Conservation (phyloP, 441 rosid species). For the Populus tomentosa region DNA sequence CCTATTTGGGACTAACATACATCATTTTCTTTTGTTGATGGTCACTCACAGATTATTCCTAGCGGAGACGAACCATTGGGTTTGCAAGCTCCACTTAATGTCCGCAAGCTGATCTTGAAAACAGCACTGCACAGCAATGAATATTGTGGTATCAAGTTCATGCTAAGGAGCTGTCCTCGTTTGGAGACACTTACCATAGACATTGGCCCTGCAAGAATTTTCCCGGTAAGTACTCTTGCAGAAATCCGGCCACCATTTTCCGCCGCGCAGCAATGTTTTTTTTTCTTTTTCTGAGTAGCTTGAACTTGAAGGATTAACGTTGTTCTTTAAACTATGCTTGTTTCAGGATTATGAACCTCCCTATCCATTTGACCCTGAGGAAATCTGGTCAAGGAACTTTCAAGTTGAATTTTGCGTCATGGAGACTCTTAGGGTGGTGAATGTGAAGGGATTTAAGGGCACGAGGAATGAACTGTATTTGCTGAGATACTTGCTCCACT, state of each 20-base stretch:
- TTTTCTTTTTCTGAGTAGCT: background rate
- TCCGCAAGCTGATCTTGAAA: constrained; percentile 35
- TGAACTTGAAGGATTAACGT: background rate
- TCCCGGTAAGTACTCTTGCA: constrained; percentile 15
- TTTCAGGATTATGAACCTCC: constrained; percentile 24
- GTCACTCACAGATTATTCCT: constrained; percentile 30
- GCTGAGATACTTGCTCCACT: constrained; percentile 16
- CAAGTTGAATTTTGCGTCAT: constrained; percentile 5
- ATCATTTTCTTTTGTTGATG: background rate
- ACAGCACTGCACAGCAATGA: constrained; percentile 30
- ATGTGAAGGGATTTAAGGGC: constrained; percentile 32
- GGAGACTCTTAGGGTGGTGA: constrained; percentile 22
- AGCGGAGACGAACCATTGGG: constrained; percentile 24
- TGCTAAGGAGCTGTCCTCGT: constrained; percentile 32
- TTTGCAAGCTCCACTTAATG: constrained; percentile 12
- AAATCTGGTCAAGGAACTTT: constrained; percentile 2
- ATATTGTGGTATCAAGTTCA: constrained; percentile 35
- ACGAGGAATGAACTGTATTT: background rate
- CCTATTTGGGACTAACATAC: background rate
- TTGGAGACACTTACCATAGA: constrained; percentile 36
- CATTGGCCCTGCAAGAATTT: constrained; percentile 9
- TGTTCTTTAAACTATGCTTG: background rate
- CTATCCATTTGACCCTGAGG: background rate
- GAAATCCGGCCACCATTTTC: background rate
- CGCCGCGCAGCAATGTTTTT: background rate